These are phyloP conservation scores for Fusarium metavorans DNA, from an alignment of 2,329 filamentous ascomycete genomes.

Conservation along the genomic window DNA sequence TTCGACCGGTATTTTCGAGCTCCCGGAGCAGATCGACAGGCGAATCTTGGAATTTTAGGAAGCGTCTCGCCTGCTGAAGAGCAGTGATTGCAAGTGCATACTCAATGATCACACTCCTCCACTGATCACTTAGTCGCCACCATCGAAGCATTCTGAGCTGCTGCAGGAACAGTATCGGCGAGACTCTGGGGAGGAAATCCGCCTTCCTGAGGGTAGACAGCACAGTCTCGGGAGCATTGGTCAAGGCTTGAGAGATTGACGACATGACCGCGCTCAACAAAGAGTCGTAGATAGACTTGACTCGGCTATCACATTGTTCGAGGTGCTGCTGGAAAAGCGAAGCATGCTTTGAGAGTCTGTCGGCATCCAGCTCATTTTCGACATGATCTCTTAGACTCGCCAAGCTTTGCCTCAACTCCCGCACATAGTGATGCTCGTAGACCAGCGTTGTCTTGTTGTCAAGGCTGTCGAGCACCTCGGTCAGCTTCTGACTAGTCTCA, in stretches of 20 bases:
- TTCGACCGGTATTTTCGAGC: slow-evolving; percentile 63
- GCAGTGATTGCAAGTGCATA: slow-evolving; percentile 56
- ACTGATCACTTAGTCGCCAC: slow-evolving; percentile 46
- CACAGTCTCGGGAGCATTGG: neutral
- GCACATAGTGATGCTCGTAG: slow-evolving; percentile 26
- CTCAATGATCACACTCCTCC: slow-evolving; percentile 50
- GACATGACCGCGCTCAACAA: neutral
- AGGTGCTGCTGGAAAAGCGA: slow-evolving; percentile 8
- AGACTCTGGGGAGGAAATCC: slow-evolving; percentile 44
- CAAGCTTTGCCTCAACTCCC: slow-evolving; percentile 21
- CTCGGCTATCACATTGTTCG: neutral
- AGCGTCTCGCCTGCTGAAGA: slow-evolving; percentile 57
- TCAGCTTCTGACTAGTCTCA: neutral
- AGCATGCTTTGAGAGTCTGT: neutral
- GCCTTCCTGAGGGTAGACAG: neutral
- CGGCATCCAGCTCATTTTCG: neutral
- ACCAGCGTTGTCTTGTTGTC: slow-evolving; percentile 10
- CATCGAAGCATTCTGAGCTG: slow-evolving; percentile 46
- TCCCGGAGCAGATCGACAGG: slow-evolving; percentile 54
- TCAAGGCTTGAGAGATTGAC: neutral
- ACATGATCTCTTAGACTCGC: slow-evolving; percentile 1
- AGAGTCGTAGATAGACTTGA: neutral
- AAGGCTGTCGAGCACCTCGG: slow-evolving; percentile 13
- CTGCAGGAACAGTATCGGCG: slow-evolving; percentile 50
- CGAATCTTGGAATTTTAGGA: slow-evolving; percentile 47